Evolutionary conservation across 306 rosid genomes (phyloP), one percentile per base, ranked within the genome.

Genomic region (Fragaria nilgerrensis): DNA sequence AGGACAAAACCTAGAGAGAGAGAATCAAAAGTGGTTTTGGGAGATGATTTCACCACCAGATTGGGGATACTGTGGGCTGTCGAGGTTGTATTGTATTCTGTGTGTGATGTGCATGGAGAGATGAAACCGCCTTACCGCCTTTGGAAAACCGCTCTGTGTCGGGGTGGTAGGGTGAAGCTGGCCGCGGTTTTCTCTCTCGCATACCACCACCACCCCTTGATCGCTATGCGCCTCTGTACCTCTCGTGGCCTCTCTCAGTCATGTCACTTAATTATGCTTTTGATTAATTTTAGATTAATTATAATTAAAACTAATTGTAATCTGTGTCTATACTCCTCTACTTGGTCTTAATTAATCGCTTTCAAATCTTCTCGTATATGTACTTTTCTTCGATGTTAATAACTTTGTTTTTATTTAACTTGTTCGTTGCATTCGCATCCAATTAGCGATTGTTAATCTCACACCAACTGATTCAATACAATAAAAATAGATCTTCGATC

Each of bases 61-160:
- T 25, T 20, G 2, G 63, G 20, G 77, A 89, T 92, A 84, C 82
- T 91, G 97, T 91, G 97, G 92, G 97, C 91, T 85, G 89, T 76
- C 85, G 20, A 78, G 83, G 86, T 70, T 75, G 89, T 83, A 76
- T 88, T 36, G 67, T 36, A 58, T 39, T 66, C 66, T 74, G 27
- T 47, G 83, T 53, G 70, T 45, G 56, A 65, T 65, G 14, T 45
- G 50, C 80, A 76, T 64, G 65, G 45, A 80, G 39, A 80, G 39
- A 75, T 45, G 49, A 78, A 70, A 36, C 55, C 37, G 69, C 56
- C 56, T 44, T 74, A 74, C 84, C 5, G 68, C 73, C 83, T 79
- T 81, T 75, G 49, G 9, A 15, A 86, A 88, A 89, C 94, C 88
- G 80, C 90, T 84, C 76, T 72, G 55, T 91, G 92, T 89, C 85